These are phyloP conservation scores for Abortiporus biennis DNA, from an alignment of 1,284 basidiomycete genomes.

Conservation along the genomic window DNA sequence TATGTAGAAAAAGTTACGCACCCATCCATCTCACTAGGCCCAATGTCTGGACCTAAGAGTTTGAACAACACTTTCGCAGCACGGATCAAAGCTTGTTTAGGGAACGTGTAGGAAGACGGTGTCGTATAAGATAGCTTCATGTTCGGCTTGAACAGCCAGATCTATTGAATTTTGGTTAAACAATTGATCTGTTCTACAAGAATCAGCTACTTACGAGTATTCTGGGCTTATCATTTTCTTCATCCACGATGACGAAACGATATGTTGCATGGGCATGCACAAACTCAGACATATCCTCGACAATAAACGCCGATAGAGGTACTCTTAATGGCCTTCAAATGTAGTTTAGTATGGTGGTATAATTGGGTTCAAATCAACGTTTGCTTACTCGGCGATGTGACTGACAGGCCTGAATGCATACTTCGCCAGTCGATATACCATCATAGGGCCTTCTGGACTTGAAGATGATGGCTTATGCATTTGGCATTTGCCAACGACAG, in stretches of 20 bases:
- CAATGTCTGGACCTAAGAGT: slow-evolving; percentile 60
- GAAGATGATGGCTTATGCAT: too few species aligned
- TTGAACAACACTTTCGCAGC: slow-evolving; percentile 76
- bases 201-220: slow-evolving; percentile 56
- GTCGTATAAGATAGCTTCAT: slow-evolving; percentile 71
- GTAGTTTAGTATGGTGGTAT: slow-evolving; percentile 6
- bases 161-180: slow-evolving; percentile 30
- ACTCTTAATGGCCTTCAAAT: slow-evolving; percentile 53
- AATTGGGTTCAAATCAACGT: background rate
- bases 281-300: slow-evolving; percentile 84
- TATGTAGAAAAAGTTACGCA: slow-evolving; percentile 26
- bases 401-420: slow-evolving; percentile 75
- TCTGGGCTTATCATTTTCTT: slow-evolving; percentile 71
- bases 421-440: slow-evolving; percentile 68
- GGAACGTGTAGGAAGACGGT: slow-evolving; percentile 47
- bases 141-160: slow-evolving; percentile 89
- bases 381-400: slow-evolving; percentile 51
- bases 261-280: slow-evolving; percentile 86
- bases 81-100: slow-evolving; percentile 54
- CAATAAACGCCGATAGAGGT: slow-evolving; percentile 77
- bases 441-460: slow-evolving; percentile 27
- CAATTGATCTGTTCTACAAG: background rate
- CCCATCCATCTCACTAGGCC: slow-evolving; percentile 48
- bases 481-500: slow-evolving; percentile 67
- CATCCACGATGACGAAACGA: slow-evolving; percentile 80